A percentile compares a stretch with the other conserved stretches of the same genome.
These are phyloP conservation scores for Neofusicoccum cordaticola DNA, from an alignment of 2,329 filamentous ascomycete genomes.

Conservation along the genomic window DNA sequence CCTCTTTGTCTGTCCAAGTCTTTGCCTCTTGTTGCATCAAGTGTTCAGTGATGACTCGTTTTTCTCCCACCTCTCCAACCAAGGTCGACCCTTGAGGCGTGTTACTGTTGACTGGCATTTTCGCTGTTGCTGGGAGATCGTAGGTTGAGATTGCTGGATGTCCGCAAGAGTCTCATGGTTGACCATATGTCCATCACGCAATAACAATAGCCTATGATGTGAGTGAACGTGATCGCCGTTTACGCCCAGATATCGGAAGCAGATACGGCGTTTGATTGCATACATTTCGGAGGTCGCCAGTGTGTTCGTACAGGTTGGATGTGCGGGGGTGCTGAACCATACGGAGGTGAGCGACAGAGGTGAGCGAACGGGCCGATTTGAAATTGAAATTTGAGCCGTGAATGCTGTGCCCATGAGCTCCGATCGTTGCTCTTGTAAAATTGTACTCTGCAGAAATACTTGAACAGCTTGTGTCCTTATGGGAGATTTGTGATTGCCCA, in stretches of 20 bases:
- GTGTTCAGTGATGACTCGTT: neutral
- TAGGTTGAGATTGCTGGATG: no score
- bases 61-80: neutral
- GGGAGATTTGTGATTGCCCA: no score
- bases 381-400: no score
- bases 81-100: neutral
- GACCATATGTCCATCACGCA: neutral
- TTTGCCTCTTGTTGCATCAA: neutral
- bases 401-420: no score
- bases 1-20: slow-evolving; percentile 29
- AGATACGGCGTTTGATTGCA: neutral
- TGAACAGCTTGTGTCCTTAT: no score
- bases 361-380: neutral
- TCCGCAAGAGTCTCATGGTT: neutral
- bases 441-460: no score
- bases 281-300: neutral
- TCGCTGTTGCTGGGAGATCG: neutral
- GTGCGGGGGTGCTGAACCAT: neutral
- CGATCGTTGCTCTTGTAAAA: no score
- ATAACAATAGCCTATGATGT: neutral
- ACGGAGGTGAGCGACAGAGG: neutral
- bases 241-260: neutral
- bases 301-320: neutral
- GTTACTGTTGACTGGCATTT: neutral
- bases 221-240: neutral